These are phyloP conservation scores for Inga laurina DNA, from an alignment of 306 rosid genomes.

Conservation along the genomic window DNA sequence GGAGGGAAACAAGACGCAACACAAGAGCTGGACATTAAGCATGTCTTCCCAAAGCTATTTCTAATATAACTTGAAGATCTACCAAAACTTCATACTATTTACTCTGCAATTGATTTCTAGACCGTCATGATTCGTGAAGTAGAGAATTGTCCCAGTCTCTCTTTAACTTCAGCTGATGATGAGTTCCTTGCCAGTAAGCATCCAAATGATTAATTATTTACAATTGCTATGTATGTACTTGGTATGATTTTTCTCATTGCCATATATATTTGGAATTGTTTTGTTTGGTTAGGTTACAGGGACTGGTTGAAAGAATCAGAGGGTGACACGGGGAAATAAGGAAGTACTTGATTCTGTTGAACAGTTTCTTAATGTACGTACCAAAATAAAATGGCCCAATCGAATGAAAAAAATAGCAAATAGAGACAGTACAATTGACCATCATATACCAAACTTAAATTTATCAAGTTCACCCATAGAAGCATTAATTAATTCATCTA, in stretches of 20 bases:
- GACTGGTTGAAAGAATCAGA: not conserved
- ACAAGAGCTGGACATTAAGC: not conserved
- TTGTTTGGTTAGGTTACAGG: not conserved
- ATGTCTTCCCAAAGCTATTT: slow-evolving; percentile 4
- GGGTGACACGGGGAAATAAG: not conserved
- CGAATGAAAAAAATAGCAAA: too few relatives aligned
- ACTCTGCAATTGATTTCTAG: not conserved
- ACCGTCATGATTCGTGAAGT: not conserved
- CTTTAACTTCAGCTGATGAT: not conserved
- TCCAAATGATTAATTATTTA: not conserved
- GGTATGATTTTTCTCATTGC: not conserved
- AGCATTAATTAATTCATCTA: too few relatives aligned
- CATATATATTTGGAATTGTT: not conserved
- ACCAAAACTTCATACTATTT: not conserved
- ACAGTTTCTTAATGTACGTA: fast-evolving
- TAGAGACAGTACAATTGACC: too few relatives aligned
- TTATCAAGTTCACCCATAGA: too few relatives aligned
- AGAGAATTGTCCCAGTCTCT: not conserved
- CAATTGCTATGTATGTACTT: not conserved
- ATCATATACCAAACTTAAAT: too few relatives aligned
- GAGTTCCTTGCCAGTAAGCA: not conserved
- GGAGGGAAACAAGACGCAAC: not conserved
- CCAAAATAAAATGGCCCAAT: too few relatives aligned
- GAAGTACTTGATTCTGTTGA: not conserved
- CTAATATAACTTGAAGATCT: not conserved